Evolutionary conservation across 1,284 basidiomycete genomes (phyloP).

Genomic region (Ustilago trichophora): DNA sequence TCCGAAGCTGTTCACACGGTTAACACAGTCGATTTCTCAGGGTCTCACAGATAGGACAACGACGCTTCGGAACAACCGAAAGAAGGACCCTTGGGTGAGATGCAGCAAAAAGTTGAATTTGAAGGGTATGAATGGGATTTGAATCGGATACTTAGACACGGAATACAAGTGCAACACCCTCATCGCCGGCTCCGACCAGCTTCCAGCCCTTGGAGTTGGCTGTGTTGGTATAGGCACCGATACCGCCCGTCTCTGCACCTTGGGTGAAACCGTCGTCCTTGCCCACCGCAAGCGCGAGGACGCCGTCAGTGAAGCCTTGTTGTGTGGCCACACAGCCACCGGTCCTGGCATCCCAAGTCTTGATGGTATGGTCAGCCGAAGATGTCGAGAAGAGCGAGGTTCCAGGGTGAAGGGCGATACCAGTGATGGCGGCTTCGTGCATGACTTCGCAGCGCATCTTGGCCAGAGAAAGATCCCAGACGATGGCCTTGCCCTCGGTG

Average conservation of each 20-base stretch:
- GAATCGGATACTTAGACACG: slow-evolving; percentile 29
- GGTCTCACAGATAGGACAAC: too few relatives aligned
- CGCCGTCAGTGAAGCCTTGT: slow-evolving; percentile 82
- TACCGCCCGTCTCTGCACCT: slow-evolving; percentile 63
- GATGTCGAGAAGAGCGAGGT: slow-evolving; percentile 76
- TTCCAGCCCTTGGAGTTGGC: slow-evolving; percentile 59
- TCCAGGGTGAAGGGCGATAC: slow-evolving; percentile 74
- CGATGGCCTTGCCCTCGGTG: slow-evolving; percentile 91
- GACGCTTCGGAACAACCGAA: too few relatives aligned
- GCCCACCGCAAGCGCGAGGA: slow-evolving; percentile 78
- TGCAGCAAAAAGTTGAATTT: slow-evolving; percentile 8
- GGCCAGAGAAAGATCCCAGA: slow-evolving; percentile 86
- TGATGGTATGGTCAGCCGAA: slow-evolving; percentile 81
- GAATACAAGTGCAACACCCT: slow-evolving; percentile 65
- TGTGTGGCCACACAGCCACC: slow-evolving; percentile 81
- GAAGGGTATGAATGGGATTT: slow-evolving; percentile 20
- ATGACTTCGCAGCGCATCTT: slow-evolving; percentile 50
- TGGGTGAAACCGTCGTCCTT: slow-evolving; percentile 66
- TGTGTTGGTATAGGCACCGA: slow-evolving; percentile 55
- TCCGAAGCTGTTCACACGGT: slow-evolving; percentile 12
- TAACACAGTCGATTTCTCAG: too few relatives aligned
- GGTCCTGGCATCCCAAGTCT: slow-evolving; percentile 91
- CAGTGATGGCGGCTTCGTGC: slow-evolving; percentile 47
- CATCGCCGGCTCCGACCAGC: slow-evolving; percentile 65
- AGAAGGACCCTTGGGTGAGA: too few relatives aligned